phyloP scores from a whole-genome alignment of 2,329 filamentous ascomycete genomes.

The Epichloe baconii region DNA sequence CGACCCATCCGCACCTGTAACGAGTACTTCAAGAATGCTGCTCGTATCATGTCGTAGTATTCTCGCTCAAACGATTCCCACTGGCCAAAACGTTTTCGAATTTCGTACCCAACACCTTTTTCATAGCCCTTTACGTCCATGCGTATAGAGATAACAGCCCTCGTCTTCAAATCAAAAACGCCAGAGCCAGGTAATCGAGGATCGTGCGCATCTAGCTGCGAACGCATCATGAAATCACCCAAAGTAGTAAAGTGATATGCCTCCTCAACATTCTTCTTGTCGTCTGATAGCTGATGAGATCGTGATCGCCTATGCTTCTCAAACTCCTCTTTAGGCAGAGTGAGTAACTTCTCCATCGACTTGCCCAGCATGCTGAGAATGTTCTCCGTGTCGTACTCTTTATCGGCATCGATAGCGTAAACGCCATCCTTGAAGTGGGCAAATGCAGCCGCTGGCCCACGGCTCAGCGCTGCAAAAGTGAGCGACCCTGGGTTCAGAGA shows the following conservation, averaged over 20 bases:
- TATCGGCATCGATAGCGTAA: conserved; percentile 94
- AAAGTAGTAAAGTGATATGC: conserved; percentile 78
- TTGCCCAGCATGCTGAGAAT: conserved; percentile 86
- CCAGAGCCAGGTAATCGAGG: conserved; percentile 75
- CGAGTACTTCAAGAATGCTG: conserved; percentile 92
- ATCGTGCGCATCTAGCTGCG: conserved; percentile 86
- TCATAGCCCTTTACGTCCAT: conserved; percentile 69
- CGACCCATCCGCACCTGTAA: conserved; percentile 92
- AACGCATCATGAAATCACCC: conserved; percentile 85
- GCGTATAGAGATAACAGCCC: conserved; percentile 80
- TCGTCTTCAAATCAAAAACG: conserved; percentile 93
- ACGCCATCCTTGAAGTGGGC: conserved; percentile 69
- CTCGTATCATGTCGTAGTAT: conserved; percentile 91
- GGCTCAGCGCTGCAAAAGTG: conserved; percentile 59
- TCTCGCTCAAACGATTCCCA: conserved; percentile 93
- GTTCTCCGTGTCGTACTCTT: conserved; percentile 74
- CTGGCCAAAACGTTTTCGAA: conserved; percentile 58
- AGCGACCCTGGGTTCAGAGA: conserved; percentile 47
- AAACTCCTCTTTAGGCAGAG: conserved; percentile 67
- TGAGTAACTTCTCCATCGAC: conserved; percentile 92
- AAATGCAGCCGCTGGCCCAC: conserved; percentile 68
- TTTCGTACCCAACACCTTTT: conserved; percentile 74
- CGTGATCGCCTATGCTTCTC: conserved; percentile 66
- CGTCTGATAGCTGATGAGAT: conserved; percentile 55
- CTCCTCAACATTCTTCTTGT: conserved; percentile 60